These are phyloP conservation scores for Chamaecyparis obtusa DNA, from an alignment of 75 land plant genomes.

Conservation along the genomic window DNA sequence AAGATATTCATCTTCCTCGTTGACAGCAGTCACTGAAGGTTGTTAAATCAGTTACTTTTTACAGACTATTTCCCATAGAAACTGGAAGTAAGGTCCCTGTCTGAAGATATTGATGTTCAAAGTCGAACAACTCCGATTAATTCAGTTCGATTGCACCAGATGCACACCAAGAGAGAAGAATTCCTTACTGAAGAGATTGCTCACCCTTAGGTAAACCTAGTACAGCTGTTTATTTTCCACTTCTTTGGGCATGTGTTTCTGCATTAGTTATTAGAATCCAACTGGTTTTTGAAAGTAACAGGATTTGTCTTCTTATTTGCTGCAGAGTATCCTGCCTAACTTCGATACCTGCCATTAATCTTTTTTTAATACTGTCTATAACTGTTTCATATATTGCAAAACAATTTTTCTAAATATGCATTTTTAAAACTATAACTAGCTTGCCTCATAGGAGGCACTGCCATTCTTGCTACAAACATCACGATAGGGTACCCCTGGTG, in stretches of 20 bases:
- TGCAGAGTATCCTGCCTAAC: background rate
- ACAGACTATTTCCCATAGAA: background rate
- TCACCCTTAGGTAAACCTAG: background rate
- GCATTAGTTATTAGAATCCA: background rate
- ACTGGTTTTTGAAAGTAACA: background rate
- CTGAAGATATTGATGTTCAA: background rate
- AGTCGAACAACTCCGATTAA: background rate
- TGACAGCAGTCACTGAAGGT: background rate
- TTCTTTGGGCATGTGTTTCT: background rate
- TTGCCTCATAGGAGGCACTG: background rate
- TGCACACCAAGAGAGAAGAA: background rate
- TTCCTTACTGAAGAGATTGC: background rate
- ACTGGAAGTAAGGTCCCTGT: background rate
- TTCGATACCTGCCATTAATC: background rate
- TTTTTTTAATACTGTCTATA: too few species aligned
- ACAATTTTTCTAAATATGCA: background rate
- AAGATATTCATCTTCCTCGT: background rate
- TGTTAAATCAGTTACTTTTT: background rate
- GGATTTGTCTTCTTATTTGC: background rate
- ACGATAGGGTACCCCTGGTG: background rate
- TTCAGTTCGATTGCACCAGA: background rate
- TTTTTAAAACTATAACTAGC: background rate
- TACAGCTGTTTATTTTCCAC: background rate
- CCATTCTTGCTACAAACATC: background rate
- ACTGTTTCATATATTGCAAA: background rate